A percentile compares a stretch with the other conserved stretches of the same genome.
Conservation (phyloP, 2,329 filamentous ascomycete species). For the Leptographium lundbergii region DNA sequence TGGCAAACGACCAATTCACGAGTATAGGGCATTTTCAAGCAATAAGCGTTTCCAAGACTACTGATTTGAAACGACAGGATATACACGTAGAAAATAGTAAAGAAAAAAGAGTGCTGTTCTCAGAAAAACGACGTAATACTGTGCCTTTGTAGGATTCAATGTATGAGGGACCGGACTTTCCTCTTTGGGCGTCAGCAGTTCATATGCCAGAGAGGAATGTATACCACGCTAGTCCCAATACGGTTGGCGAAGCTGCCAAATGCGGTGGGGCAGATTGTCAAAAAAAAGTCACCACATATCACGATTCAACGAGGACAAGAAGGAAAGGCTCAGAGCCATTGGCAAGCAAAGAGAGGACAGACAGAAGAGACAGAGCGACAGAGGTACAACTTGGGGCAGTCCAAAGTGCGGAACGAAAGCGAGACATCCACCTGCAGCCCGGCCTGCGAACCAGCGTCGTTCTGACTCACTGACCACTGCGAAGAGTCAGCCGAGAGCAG, state of each 20-base stretch:
- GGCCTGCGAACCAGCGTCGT: neutral
- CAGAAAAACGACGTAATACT: too few species aligned
- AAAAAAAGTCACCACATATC: neutral
- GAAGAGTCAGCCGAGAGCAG: neutral
- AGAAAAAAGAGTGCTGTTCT: neutral
- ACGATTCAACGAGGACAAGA: neutral
- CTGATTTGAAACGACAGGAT: neutral
- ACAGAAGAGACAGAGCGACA: neutral
- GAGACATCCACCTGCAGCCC: neutral
- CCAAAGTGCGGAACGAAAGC: too few species aligned
- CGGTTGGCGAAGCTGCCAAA: neutral
- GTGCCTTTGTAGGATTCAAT: too few species aligned
- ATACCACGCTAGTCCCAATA: neutral
- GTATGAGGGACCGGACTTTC: too few species aligned
- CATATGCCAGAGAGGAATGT: too few species aligned
- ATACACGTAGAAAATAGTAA: neutral
- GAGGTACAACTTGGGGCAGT: too few species aligned
- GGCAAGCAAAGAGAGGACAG: neutral
- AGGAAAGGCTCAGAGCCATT: neutral
- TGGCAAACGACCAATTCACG: neutral
- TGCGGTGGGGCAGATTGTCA: neutral
- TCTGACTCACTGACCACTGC: neutral
- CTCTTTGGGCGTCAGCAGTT: too few species aligned
- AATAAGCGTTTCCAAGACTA: neutral
- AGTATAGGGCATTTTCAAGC: neutral